Conservation (phyloP, 129 eudicot genomes). For the Silybum marianum region DNA sequence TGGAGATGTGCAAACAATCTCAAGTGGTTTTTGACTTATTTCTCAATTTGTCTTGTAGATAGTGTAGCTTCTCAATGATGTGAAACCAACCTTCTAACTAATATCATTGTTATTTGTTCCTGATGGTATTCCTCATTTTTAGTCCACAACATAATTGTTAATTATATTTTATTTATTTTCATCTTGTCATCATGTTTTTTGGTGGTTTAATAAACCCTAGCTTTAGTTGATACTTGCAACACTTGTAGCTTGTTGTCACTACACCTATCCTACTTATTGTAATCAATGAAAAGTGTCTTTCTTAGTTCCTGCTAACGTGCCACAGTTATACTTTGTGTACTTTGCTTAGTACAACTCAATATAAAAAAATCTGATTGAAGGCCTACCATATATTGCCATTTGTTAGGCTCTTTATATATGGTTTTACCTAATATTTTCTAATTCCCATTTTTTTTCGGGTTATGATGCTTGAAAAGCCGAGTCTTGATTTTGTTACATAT, state of each 20-base stretch:
- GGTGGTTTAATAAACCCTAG: not conserved
- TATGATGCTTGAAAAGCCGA: not conserved
- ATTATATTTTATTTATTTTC: not conserved
- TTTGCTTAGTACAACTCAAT: too few species aligned
- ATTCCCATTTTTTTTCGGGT: too few species aligned
- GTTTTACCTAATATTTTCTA: not conserved
- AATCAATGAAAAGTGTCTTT: not conserved
- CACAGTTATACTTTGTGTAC: too few species aligned
- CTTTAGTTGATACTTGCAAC: not conserved
- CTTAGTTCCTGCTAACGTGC: not conserved
- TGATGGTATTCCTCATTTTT: not conserved
- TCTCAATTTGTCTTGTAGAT: not conserved
- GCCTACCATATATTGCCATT: not conserved
- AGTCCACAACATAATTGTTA: not conserved
- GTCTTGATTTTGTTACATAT: not conserved
- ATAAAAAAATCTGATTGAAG: too few species aligned
- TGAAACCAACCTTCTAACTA: not conserved
- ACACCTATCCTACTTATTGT: not conserved
- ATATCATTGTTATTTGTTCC: not conserved
- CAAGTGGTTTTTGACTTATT: not conserved
- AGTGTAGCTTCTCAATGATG: not conserved
- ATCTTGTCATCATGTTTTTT: not conserved
- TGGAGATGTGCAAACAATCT: not conserved
- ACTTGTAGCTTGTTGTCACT: not conserved
- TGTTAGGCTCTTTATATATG: not conserved